Evolutionary conservation across 495 filamentous ascomycete species (phyloP), one percentile per base, ranked within the genome.

Genomic region (Tuber aestivum): DNA sequence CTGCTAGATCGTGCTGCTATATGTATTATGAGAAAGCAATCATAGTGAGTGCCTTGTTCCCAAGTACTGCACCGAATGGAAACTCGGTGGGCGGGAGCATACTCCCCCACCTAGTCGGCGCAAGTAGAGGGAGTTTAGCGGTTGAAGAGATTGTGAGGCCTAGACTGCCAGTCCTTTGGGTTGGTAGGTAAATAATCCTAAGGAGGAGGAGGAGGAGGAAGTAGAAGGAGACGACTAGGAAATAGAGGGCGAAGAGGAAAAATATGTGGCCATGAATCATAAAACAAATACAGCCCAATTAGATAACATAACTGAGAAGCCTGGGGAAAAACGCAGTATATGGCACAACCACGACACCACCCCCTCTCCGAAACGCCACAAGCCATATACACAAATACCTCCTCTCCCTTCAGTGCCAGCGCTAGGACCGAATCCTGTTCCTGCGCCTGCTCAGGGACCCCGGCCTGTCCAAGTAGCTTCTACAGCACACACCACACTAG

Each of bases 21-120:
- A 42, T 40, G 81, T 65, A 81, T 79, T n/a, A 81, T 4, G 72
- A 75, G 37, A 75, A 75, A 16, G 81, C 81, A 2, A 74, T 83
- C 65, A 73, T 83, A 21, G 82, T 81, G 2, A 82, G 81, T 18
- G 81, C 83, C 20, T 71, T 83, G 40, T 82, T 81, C 50, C 81
- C 81, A 6, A 21, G 10, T 1, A 32, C 27, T 16, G 6, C n/a
- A 2, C 78, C 78, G 0, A 21, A 20, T 23, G 74, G 76, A 2
- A 76, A 74, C 4, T 3, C 6, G 56, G 32, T 14, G 20, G 76
- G 80, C 37, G 71, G n/a, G n/a, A n/a, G n/a, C n/a, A n/a, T n/a
- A n/a, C n/a, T n/a, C n/a, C n/a, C n/a, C n/a, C n/a, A n/a, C 72
- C 48, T 83, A 4, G 78, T 81, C 23, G 78, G 78, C 35, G 41